Evolutionary conservation across 2,329 filamentous ascomycete genomes (phyloP).

Genomic region (Venturia aucupariae): DNA sequence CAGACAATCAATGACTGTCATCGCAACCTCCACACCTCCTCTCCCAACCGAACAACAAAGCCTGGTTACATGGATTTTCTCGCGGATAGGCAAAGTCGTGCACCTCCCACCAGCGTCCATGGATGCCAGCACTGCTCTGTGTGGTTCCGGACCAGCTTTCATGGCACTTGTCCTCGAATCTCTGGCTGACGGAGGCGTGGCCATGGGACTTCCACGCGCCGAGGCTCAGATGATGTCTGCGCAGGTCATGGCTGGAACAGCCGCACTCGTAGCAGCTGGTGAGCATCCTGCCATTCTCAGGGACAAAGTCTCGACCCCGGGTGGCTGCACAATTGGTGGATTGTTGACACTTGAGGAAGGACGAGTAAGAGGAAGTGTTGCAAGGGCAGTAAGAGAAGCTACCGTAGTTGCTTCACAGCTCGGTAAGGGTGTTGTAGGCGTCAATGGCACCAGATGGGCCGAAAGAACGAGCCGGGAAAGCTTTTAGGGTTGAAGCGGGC

Average conservation of each 20-base stretch:
- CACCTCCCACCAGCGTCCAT: slow-evolving; percentile 58
- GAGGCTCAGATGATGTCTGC: slow-evolving; percentile 71
- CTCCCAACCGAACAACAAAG: slow-evolving; percentile 43
- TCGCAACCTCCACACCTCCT: slow-evolving; percentile 53
- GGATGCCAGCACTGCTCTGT: slow-evolving; percentile 66
- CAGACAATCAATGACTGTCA: slow-evolving; percentile 70
- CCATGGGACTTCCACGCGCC: slow-evolving; percentile 64
- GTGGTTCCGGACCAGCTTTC: slow-evolving; percentile 67
- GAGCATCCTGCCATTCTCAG: slow-evolving; percentile 67
- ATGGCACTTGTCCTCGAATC: slow-evolving; percentile 68
- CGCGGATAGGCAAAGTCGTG: slow-evolving; percentile 60
- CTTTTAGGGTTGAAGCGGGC: not conserved
- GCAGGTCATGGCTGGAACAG: slow-evolving; percentile 67
- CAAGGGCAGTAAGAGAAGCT: slow-evolving; percentile 61
- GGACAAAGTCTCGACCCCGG: slow-evolving; percentile 69
- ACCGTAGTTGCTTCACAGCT: slow-evolving; percentile 60
- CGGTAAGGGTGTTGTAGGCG: slow-evolving; percentile 26
- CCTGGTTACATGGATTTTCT: slow-evolving; percentile 69
- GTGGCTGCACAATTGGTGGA: slow-evolving; percentile 69
- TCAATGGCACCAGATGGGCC: slow-evolving; percentile 13
- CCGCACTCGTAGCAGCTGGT: slow-evolving; percentile 57
- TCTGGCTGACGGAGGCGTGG: slow-evolving; percentile 66
- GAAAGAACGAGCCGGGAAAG: slow-evolving; percentile 6
- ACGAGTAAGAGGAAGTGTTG: slow-evolving; percentile 55
- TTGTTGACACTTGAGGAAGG: slow-evolving; percentile 67